Base-by-base conservation (phyloP, 2,329 filamentous ascomycete genomes). In the Xylaria arbuscula region DNA sequence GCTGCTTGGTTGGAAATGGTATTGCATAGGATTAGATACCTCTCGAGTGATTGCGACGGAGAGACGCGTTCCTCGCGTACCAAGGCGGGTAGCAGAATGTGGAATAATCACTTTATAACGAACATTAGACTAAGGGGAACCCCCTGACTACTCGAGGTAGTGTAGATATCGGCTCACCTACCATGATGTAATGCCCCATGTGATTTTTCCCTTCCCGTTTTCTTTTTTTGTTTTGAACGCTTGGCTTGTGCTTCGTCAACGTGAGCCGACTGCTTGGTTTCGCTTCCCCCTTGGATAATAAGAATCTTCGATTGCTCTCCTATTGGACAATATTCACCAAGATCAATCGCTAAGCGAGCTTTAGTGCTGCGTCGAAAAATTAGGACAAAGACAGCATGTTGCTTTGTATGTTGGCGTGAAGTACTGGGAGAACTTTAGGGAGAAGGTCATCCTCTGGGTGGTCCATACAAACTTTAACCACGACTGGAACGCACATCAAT, bases 271-370 rank as follows among this genome's bases (percentile, higher is more conserved):
- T 28, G 6, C 19, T 34, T 40, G 17, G 24, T 38, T 45, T 13
- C 22, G 1, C 17, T 9, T 53, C n/a, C 11, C 54, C 0, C 10
- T 40, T 24, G 19, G 38, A 60, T 15, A 38, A 48, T 47, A 47
- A 55, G 32, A 65, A 50, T 28, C 24, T 54, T 59, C 62, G 19
- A 10, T 15, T 15, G 22, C 3, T 59, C 28, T 65, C 63, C 34
- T 19, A 61, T 65, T 61, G 56, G 63, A 34, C 22, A 10, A 42
- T 13, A 48, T 24, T 10, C n/a, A 22, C 34, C 36, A 51, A 15
- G 62, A 50, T 58, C 62, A 5, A 11, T 13, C 36, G 45, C 45
- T 54, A 28, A 50, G 42, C 36, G 32, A 19, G 50, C 36, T 9
- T 56, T 61, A 66, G 63, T 50, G 56, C 24, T 51, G 15, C 40